phyloP scores from a whole-genome alignment of 2,329 filamentous ascomycete genomes.

The Zymoseptoria brevis region DNA sequence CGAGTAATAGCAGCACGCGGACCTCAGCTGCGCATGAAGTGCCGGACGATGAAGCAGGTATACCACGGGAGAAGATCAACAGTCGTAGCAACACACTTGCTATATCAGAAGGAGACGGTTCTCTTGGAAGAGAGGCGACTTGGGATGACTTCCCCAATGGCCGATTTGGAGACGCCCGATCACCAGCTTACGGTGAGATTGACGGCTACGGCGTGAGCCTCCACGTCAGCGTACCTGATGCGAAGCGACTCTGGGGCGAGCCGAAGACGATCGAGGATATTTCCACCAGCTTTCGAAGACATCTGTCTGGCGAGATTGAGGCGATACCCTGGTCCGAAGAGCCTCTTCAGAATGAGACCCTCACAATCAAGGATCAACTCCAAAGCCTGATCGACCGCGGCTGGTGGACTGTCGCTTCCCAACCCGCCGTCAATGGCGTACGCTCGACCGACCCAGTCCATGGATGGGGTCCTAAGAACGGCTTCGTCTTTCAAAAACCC shows the following conservation, averaged over 20 bases:
- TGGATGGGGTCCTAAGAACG: constrained; percentile 86
- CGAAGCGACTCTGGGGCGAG: constrained; percentile 75
- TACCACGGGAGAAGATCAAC: constrained; percentile 65
- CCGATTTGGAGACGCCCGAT: constrained; percentile 86
- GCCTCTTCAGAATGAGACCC: constrained; percentile 73
- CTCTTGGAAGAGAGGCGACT: constrained; percentile 84
- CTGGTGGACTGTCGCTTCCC: constrained; percentile 95
- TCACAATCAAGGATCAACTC: constrained; percentile 68
- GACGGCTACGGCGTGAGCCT: constrained; percentile 97
- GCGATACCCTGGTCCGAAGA: constrained; percentile 94
- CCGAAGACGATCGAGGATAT: constrained; percentile 66
- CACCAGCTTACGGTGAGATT: constrained; percentile 90
- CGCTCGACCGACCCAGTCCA: constrained; percentile 69
- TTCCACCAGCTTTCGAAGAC: constrained; percentile 68
- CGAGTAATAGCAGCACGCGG: constrained; percentile 46
- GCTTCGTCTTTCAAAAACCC: constrained; percentile 95
- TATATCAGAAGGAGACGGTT: constrained; percentile 87
- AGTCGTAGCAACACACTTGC: constrained; percentile 72
- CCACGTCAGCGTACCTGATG: constrained; percentile 79
- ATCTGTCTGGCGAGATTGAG: constrained; percentile 69
- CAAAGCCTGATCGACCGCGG: constrained; percentile 69
- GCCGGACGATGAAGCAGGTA: constrained; percentile 65
- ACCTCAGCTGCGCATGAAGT: constrained; percentile 51
- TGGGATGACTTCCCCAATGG: constrained; percentile 99
- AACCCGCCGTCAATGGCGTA: constrained; percentile 85